These are phyloP conservation scores for Effrenium voratum DNA, from an alignment of 73 alveolate genomes.

Conservation along the genomic window DNA sequence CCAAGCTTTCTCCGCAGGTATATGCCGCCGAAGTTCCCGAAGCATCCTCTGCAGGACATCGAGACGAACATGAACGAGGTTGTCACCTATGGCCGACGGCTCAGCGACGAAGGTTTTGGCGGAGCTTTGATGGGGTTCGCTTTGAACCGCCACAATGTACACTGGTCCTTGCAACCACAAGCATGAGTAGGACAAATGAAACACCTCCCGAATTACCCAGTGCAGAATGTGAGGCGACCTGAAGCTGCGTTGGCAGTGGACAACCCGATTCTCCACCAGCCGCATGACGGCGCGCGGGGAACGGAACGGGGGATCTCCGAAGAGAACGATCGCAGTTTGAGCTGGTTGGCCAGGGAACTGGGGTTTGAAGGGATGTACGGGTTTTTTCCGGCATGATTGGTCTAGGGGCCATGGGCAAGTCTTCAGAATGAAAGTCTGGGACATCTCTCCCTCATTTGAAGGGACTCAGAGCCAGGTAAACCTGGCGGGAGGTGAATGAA, in stretches of 20 bases:
- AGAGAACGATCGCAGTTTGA: no score
- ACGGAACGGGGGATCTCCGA: not conserved
- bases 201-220: not conserved
- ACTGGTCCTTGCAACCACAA: not conserved
- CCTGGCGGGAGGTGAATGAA: not conserved
- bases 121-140: not conserved
- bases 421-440: not conserved
- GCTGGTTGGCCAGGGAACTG: no score
- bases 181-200: not conserved
- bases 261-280: conserved; percentile 82
- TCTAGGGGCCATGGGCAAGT: not conserved
- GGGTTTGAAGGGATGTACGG: no score
- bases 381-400: not conserved
- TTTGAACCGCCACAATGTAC: not conserved
- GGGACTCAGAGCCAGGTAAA: not conserved
- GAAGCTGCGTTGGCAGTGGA: conserved; percentile 94
- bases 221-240: conserved; percentile 23
- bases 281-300: conserved; percentile 19
- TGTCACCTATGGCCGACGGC: conserved; percentile 46
- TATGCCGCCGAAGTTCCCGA: conserved; percentile 93
- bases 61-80: conserved; percentile 80
- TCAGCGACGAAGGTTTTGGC: not conserved
- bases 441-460: not conserved
- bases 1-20: conserved; percentile 4
- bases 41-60: conserved; percentile 84